A percentile compares a stretch with the other conserved stretches of the same genome.
Evolutionary conservation across 192 early-diverging fungal species (phyloP).

Genomic region (Neocallimastix lanati): DNA sequence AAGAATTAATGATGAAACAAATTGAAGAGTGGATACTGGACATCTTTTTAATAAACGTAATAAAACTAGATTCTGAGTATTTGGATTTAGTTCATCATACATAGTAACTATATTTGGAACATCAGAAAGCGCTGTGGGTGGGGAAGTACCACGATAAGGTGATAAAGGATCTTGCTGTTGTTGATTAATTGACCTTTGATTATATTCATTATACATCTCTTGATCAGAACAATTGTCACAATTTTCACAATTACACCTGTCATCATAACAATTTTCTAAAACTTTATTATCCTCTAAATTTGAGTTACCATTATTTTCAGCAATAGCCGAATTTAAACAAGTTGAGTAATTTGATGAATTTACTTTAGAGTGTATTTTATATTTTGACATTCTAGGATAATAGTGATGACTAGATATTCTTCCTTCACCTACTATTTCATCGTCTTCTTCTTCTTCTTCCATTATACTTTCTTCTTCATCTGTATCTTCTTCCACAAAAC

Average conservation of each 20-base stretch:
- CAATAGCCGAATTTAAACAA: not conserved
- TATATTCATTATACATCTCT: not conserved
- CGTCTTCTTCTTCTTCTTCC: not conserved
- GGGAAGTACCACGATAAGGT: not conserved
- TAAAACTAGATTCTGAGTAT: conserved; percentile 66
- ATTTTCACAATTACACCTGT: not conserved
- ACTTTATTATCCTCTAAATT: not conserved
- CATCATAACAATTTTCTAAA: not conserved
- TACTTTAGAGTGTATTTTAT: not conserved
- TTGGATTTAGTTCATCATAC: conserved; percentile 57
- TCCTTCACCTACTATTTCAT: not conserved
- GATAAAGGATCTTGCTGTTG: not conserved
- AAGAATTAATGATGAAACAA: conserved; percentile 69
- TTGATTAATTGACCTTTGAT: not conserved
- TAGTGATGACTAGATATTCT: not conserved
- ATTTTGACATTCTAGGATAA: not conserved
- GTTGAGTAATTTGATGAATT: not conserved
- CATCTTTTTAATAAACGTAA: conserved; percentile 73
- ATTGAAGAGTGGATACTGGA: conserved; percentile 65
- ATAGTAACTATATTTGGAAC: conserved; percentile 39
- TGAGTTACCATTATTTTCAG: not conserved
- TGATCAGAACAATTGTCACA: conserved; percentile 11
- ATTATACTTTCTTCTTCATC: not conserved
- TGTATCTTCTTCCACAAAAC: not conserved
- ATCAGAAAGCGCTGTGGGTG: conserved; percentile 10